Percentiles rank a stretch among this genome's conserved stretches.
Conservation (phyloP, 1,284 basidiomycete genomes). For the Tylopilus orsonianus region DNA sequence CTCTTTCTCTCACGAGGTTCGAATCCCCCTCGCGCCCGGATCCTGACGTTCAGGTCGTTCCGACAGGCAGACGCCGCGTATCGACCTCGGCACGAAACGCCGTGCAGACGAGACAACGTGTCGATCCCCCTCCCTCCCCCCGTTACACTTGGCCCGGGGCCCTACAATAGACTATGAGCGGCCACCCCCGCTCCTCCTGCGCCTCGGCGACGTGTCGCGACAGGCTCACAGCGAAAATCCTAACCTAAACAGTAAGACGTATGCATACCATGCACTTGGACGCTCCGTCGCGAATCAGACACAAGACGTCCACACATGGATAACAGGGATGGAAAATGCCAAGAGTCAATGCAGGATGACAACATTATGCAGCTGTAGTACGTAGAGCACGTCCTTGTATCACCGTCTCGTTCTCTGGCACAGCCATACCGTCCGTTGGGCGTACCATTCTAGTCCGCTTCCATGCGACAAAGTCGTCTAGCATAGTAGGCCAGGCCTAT, state of each 20-base stretch:
- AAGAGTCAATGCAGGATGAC: conserved; percentile 7
- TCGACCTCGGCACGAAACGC: conserved; percentile 25
- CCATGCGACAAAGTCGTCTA: conserved; percentile 74
- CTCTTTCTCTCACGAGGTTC: conserved; percentile 13
- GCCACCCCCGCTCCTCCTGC: too few species aligned
- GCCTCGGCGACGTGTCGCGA: conserved; percentile 10
- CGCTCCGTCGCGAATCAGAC: not conserved
- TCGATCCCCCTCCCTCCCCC: conserved; percentile 7
- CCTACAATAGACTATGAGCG: too few species aligned
- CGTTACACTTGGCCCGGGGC: too few species aligned
- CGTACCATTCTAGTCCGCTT: conserved; percentile 40
- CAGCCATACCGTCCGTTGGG: conserved; percentile 4
- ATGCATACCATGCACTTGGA: too few species aligned
- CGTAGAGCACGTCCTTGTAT: conserved; percentile 11
- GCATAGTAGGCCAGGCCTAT: conserved; percentile 75
- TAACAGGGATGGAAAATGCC: conserved; percentile 15
- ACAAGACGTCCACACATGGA: not conserved
- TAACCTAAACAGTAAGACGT: not conserved
- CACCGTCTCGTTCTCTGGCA: conserved; percentile 4
- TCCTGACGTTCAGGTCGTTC: not conserved
- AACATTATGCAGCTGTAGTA: conserved; percentile 18
- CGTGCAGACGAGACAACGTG: conserved; percentile 7
- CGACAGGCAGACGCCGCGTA: conserved; percentile 20
- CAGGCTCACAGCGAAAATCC: conserved; percentile 6
- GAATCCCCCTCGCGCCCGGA: not conserved